Evolutionary conservation across 2,329 filamentous ascomycete species (phyloP), one percentile per base, ranked within the genome.

Genomic region (Stagonosporopsis tanaceti): DNA sequence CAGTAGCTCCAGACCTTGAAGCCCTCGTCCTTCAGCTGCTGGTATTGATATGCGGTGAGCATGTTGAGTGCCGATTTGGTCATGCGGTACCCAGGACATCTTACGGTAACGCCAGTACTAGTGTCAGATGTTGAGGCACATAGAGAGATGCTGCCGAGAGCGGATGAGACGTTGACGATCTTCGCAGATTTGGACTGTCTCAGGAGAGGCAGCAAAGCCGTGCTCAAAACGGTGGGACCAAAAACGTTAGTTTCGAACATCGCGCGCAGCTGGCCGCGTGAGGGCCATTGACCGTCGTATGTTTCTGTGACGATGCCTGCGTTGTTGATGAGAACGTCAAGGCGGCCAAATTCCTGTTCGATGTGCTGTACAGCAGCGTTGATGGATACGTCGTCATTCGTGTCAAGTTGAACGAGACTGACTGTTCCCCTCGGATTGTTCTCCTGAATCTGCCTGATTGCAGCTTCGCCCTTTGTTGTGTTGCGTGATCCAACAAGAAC

Each of bases 271-370:
- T 35, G 38, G 0, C 61, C 59, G 14, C 71, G 71, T 11, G 56
- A 42, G 3, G 57, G 48, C 59, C 60, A 66, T 30, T 48, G 34
- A 1, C 27, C 51, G 3, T 56, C 46, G 15, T 38, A 47, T 6
- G 39, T 35, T 32, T 67, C 57, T 5, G 37, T 39, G 22, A 79
- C 76, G 4, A 85, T 77, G 17, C 91, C 92, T 28, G 93, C 92
- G 75, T 96, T 96, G 83, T 96, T 96, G 80, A 96, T 79, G 37
- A 96, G 79, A 54, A 96, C 90, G 78, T 96, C 91, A 68, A 96
- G 84, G n/a, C 58, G 64, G 35, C 63, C 65, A 28, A 65, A 73
- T 4, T 70, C 65, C 9, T 66, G 37, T 54, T 62, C 66, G 17
- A 77, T 60, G 27, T 68, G 68, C 53, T 74, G 70, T 35, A 71